Conservation (phyloP, 1,284 basidiomycete species). For the Pisolithus thermaeus region DNA sequence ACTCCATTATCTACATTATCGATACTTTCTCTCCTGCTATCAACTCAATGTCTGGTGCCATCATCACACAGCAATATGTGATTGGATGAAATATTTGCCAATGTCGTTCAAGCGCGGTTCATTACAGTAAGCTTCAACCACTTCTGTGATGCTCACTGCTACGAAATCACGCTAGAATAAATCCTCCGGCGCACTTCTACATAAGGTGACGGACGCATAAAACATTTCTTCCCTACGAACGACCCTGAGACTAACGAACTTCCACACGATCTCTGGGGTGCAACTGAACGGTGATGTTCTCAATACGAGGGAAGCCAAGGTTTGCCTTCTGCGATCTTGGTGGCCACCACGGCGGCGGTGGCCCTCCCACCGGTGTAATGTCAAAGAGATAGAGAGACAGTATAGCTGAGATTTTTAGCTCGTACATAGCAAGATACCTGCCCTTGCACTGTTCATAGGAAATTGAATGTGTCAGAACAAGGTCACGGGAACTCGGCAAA, state of each 20-base stretch:
- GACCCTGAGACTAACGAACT: not conserved
- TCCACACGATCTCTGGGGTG: conserved; percentile 1
- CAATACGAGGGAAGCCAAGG: conserved; percentile 18
- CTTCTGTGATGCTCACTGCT: too few relatives aligned
- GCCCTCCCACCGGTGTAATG: conserved; percentile 6
- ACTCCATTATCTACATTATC: too few relatives aligned
- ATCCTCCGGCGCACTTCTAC: too few relatives aligned
- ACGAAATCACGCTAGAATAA: too few relatives aligned
- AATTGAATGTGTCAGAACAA: not conserved
- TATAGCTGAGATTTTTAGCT: conserved; percentile 16
- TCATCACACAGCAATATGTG: too few relatives aligned
- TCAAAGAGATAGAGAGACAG: conserved; percentile 17
- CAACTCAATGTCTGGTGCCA: too few relatives aligned
- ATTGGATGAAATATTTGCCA: too few relatives aligned
- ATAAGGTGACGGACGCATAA: too few relatives aligned
- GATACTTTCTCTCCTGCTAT: too few relatives aligned
- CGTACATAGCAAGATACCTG: not conserved
- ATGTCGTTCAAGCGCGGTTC: too few relatives aligned
- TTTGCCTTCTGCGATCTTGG: conserved; percentile 14
- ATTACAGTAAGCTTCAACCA: too few relatives aligned
- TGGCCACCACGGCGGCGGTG: conserved; percentile 6
- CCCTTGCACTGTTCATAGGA: not conserved
- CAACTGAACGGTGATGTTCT: conserved; percentile 13
- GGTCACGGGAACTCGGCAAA: not conserved
- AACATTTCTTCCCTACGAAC: too few relatives aligned